A percentile compares a stretch with the other conserved stretches of the same genome.
These are phyloP conservation scores for Chalciporus sp. DNA, from an alignment of 1,284 basidiomycete genomes.

Conservation along the genomic window DNA sequence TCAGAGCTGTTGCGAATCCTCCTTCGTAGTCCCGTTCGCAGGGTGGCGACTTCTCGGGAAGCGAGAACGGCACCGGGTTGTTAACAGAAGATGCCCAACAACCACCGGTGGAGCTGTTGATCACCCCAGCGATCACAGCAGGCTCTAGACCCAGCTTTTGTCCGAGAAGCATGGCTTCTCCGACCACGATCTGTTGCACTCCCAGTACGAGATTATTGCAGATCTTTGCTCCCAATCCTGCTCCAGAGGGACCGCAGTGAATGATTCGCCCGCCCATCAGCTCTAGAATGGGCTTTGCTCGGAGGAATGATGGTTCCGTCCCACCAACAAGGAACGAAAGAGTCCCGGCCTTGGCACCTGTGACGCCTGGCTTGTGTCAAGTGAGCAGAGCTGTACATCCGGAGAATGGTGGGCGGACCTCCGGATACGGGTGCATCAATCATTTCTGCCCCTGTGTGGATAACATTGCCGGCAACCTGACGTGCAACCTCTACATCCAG, in stretches of 20 bases:
- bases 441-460: constrained; percentile 67
- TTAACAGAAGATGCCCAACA: constrained; percentile 88
- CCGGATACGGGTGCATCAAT: constrained; percentile 92
- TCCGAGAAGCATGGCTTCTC: constrained; percentile 86
- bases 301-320: constrained; percentile 56
- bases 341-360: constrained; percentile 83
- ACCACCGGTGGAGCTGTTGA: constrained; percentile 81
- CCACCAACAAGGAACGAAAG: constrained; percentile 94
- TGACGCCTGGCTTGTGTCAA: constrained; percentile 54
- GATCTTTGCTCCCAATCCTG: constrained; percentile 85
- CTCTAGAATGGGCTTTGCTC: constrained; percentile 61
- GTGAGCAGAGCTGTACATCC: neutral
- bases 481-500: constrained; percentile 78
- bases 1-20: constrained; percentile 81
- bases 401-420: constrained; percentile 48
- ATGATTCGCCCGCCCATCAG: constrained; percentile 83
- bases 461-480: constrained; percentile 59
- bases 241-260: constrained; percentile 85
- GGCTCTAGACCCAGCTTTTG: constrained; percentile 76
- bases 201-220: constrained; percentile 85
- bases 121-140: constrained; percentile 73
- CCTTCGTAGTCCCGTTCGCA: constrained; percentile 84
- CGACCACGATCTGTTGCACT: constrained; percentile 77
- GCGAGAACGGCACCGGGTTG: constrained; percentile 81
- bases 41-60: constrained; percentile 74